Conservation (phyloP, 768 basidiomycete species). For the Hydnomerulius pinastri region DNA sequence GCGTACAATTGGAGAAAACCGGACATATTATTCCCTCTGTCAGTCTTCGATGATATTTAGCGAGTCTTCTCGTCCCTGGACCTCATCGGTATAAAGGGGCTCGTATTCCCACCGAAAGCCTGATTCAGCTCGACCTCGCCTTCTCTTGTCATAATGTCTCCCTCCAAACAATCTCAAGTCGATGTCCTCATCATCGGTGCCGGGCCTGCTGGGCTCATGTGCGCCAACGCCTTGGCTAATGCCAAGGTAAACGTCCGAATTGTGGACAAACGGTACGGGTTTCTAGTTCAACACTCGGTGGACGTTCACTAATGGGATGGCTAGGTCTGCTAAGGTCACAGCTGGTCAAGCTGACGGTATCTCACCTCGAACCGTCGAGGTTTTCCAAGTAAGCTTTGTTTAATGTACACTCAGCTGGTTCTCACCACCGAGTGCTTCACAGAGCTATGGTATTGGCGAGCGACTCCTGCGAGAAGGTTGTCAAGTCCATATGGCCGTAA, state of each 20-base stretch:
- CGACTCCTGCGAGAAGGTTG: slow-evolving; percentile 60
- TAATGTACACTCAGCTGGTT: background rate
- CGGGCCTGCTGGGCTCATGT: slow-evolving; percentile 45
- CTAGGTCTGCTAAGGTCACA: slow-evolving; percentile 17
- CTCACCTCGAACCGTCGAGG: slow-evolving; percentile 37
- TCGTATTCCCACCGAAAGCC: background rate
- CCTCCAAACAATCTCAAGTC: slow-evolving; percentile 29
- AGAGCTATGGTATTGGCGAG: slow-evolving; percentile 79
- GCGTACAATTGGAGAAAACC: background rate
- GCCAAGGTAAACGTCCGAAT: slow-evolving; percentile 40
- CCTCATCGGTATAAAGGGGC: slow-evolving; percentile 1
- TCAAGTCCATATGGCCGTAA: slow-evolving; percentile 67
- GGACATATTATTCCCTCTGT: background rate
- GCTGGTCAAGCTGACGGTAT: slow-evolving; percentile 32
- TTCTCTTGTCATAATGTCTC: slow-evolving; percentile 12
- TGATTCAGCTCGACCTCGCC: background rate
- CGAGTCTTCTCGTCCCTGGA: no score
- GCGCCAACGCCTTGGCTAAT: slow-evolving; percentile 40
- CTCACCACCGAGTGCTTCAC: background rate
- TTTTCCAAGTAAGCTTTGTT: slow-evolving; percentile 40
- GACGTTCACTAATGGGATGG: background rate
- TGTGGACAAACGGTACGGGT: slow-evolving; percentile 40
- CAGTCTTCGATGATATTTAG: no score
- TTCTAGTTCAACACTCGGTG: background rate
- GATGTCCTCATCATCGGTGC: slow-evolving; percentile 46